Base-by-base conservation (phyloP, 2,329 filamentous ascomycete genomes). In the Metarhizium anisopliae region DNA sequence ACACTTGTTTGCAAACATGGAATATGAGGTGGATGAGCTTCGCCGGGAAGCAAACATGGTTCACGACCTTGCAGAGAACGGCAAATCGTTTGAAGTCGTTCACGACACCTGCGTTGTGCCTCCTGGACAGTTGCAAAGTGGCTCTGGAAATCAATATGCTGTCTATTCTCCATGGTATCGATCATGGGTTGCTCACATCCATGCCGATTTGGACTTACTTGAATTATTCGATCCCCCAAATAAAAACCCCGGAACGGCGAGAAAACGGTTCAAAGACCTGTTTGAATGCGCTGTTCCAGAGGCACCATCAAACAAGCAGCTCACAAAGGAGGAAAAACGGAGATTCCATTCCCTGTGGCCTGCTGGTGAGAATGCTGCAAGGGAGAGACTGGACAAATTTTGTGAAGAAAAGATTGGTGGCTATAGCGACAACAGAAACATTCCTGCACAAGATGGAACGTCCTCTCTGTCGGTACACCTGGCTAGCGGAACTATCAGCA, bases 1-100 rank as follows among this genome's bases (percentile, higher is more conserved):
- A 51, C 87, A 94, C 63, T 61, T 96, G 2, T 95, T 84, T 64
- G 84, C 87, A 51, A 96, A 95, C 66, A 83, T 91, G 56, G 91
- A 96, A 67, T 96, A 95, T 64, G 92, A 96, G 68, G 90, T 95
- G 0, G 92, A 96, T 66, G 92, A 96, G 71, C 71, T 96, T 56
- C 77, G 91, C 47, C 78, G 91, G 6, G 92, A 96, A 63, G 83
- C 84, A 1, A 76, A 75, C 32, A 71, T 95, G 64, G 78, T 89
- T 1, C 78, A 74, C 32, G 68, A 77, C 45, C 81, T 86, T 58
- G 71, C 86, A 1, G 77, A 83, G 16, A 80, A 79, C 13, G 85
- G 82, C 0, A 81, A 93, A 50, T 77, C 80, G 1, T 84, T 95
- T 61, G 79, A 85, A n/a, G 80, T 85, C 0, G 77, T 87, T 1